A percentile compares a stretch with the other conserved stretches of the same genome.
Evolutionary conservation across 768 basidiomycete genomes (phyloP).

Genomic region (Exidia glandulosa): DNA sequence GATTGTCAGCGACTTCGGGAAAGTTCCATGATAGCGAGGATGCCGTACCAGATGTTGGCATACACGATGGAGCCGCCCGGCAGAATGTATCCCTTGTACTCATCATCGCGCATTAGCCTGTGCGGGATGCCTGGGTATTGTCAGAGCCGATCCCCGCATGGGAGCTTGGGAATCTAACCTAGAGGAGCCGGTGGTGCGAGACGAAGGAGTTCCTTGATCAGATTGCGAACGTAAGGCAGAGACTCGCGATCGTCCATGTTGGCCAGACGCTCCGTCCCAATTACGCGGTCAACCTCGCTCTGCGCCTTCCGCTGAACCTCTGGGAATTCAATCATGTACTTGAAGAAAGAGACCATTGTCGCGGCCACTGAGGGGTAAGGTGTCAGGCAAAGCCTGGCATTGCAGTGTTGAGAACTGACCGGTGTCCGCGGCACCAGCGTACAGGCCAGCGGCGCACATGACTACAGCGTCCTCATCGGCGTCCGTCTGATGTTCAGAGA

Average conservation of each 20-base stretch:
- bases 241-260: slow-evolving; percentile 25
- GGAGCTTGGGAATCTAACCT: not conserved
- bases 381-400: too few relatives aligned
- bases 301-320: slow-evolving; percentile 2
- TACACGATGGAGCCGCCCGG: slow-evolving; percentile 17
- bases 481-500: not conserved
- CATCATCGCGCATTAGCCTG: slow-evolving; percentile 16
- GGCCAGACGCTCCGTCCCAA: not conserved
- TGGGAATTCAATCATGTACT: slow-evolving; percentile 3
- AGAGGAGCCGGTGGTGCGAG: not conserved
- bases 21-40: too few relatives aligned
- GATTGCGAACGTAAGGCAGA: slow-evolving; percentile 31
- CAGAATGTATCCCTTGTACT: slow-evolving; percentile 17
- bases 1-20: not conserved
- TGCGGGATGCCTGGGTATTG: slow-evolving; percentile 14
- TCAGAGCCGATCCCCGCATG: not conserved
- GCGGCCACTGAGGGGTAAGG: slow-evolving; percentile 1
- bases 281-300: slow-evolving; percentile 1
- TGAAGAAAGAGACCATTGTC: slow-evolving; percentile 1
- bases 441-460: not conserved
- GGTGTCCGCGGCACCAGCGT: not conserved
- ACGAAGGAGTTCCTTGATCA: slow-evolving; percentile 28
- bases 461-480: not conserved
- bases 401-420: too few relatives aligned
- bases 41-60: slow-evolving; percentile 20